Evolutionary conservation across 768 basidiomycete genomes (phyloP), one percentile per base, ranked within the genome.

Genomic region (Mycena galopus): DNA sequence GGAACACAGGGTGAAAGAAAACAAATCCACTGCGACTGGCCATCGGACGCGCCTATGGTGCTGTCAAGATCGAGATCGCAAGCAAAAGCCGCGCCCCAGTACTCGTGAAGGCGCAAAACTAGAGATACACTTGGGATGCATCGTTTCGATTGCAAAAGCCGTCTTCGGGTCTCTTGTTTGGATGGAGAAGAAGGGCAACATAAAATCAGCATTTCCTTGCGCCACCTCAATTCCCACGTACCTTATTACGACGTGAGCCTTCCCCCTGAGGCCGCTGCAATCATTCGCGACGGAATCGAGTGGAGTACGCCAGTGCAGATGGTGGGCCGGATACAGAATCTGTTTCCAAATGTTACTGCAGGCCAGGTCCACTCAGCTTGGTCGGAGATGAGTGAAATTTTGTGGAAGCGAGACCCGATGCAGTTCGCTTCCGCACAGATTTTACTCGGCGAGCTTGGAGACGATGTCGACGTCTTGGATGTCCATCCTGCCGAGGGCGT

Each of bases 271-370:
- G 67, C 67, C 5, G 60, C 60, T 8, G 59, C 35, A 0, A 69
- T 69, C 4, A 69, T 69, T 17, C 67, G 67, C 21, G 61, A 55
- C 0, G 35, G 37, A 27, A 8, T 56, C 5, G 37, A 62, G 35
- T 63, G 53, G 59, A 50, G 44, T 6, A 65, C 63, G 1, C 70
- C 70, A 3, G 30, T 58, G 0, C 21, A 30, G 17, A 56, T 77
- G 73, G 75, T 81, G 47, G 81, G 79, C 2, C 75, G 69, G 63
- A 82, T 77, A n/a, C 76, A 78, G 2, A 78, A 77, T 6, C 73
- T 79, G 39, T 80, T 79, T 27, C 77, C 77, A 19, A 68, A 71
- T 9, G 65, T 73, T 17, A 75, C 73, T 1, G 21, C 68, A 3
- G 27, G 14, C 6, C 77, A 78, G 51, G 59, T 78, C 3, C 61